A percentile compares a stretch with the other conserved stretches of the same genome.
phyloP scores from a whole-genome alignment of 2,329 filamentous ascomycete species.

The Fusarium brachygibbosum region DNA sequence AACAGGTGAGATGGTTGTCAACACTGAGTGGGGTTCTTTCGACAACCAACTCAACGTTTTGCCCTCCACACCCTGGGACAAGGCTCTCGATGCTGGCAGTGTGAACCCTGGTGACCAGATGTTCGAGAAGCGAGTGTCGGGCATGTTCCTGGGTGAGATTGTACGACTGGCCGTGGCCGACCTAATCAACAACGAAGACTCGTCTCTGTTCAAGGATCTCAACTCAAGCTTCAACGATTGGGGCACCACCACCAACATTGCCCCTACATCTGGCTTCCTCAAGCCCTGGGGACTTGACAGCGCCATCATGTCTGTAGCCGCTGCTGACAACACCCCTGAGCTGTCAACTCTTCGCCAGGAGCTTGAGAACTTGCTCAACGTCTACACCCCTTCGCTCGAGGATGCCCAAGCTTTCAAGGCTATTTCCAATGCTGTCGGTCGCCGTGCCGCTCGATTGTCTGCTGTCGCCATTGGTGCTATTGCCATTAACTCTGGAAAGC shows the following conservation, averaged over 20 bases:
- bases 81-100: slow-evolving; percentile 80
- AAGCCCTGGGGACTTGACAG: slow-evolving; percentile 92
- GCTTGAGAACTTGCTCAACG: slow-evolving; percentile 80
- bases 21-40: slow-evolving; percentile 98
- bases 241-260: slow-evolving; percentile 77
- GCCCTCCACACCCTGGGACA: slow-evolving; percentile 87
- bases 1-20: slow-evolving; percentile 96
- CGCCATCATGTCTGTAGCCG: slow-evolving; percentile 87
- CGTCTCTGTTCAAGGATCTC: slow-evolving; percentile 81
- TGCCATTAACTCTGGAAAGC: slow-evolving; percentile 82
- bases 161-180: slow-evolving; percentile 81
- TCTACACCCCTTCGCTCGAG: slow-evolving; percentile 81
- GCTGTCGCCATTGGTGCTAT: slow-evolving; percentile 90
- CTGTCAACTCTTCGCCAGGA: slow-evolving; percentile 81
- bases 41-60: slow-evolving; percentile 93
- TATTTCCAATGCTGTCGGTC: slow-evolving; percentile 85
- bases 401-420: slow-evolving; percentile 91
- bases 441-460: slow-evolving; percentile 87
- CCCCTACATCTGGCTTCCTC: slow-evolving; percentile 75
- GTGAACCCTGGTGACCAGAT: slow-evolving; percentile 96
- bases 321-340: slow-evolving; percentile 81
- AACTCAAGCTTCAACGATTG: slow-evolving; percentile 79
- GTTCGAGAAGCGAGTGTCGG: slow-evolving; percentile 98
- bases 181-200: slow-evolving; percentile 75
- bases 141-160: slow-evolving; percentile 98